Evolutionary conservation across 768 basidiomycete species (phyloP), one percentile per base, ranked within the genome.

Genomic region (Lentinula sp.): DNA sequence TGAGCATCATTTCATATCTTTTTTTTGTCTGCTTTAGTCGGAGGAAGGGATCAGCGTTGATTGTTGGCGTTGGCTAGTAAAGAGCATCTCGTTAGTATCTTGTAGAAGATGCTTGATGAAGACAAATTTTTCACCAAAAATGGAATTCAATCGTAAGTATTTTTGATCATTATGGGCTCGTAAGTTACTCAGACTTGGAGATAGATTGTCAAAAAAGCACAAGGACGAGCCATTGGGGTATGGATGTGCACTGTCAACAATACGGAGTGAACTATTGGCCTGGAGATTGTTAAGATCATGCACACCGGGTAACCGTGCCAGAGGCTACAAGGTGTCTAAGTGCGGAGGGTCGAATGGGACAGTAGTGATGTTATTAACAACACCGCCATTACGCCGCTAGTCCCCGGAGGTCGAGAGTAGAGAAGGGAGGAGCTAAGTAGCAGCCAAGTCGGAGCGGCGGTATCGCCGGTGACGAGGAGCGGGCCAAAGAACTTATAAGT

Each of bases 261-360:
- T 92, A 97, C 70, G 91, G 94, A 68, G 93, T 98, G 35, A 84
- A 85, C 37, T 99, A 98, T 74, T 98, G 97, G 97, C 96, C 97
- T 0, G 97, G 95, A 8, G 97, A 99, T 71, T 98, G n/a, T n/a
- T n/a, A n/a, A n/a, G n/a, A n/a, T n/a, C n/a, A n/a, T n/a, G n/a
- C n/a, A n/a, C n/a, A n/a, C n/a, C n/a, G n/a, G n/a, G n/a, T n/a
- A n/a, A n/a, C n/a, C n/a, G n/a, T n/a, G n/a, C n/a, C n/a, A n/a
- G n/a, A n/a, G n/a, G n/a, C n/a, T n/a, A n/a, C n/a, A n/a, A n/a
- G n/a, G n/a, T n/a, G n/a, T n/a, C n/a, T n/a, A n/a, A n/a, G n/a
- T n/a, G n/a, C n/a, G n/a, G n/a, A n/a, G n/a, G n/a, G n/a, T n/a
- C n/a, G n/a, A n/a, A n/a, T n/a, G n/a, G n/a, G n/a, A n/a, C n/a